Percentiles rank a stretch among this genome's conserved stretches.
phyloP scores from a whole-genome alignment of 768 basidiomycete species.

The Naematelia aurantialba region DNA sequence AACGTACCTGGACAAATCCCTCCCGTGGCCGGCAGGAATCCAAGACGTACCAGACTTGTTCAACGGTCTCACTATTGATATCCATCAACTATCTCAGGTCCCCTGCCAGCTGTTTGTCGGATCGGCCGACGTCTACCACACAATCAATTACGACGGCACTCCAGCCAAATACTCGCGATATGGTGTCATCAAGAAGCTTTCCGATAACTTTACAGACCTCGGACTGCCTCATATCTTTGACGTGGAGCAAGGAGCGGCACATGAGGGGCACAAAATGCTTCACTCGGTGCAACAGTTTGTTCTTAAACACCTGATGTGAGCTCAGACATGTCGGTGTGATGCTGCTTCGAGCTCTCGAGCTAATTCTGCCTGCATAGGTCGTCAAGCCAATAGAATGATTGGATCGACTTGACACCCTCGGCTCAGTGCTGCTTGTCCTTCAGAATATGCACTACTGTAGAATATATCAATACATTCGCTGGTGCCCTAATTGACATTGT shows the following conservation, averaged over 20 bases:
- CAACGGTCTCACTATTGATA: neutral
- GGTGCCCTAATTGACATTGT: too few relatives aligned
- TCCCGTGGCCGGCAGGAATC: constrained; percentile 7
- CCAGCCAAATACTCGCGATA: neutral
- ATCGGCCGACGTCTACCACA: constrained; percentile 1
- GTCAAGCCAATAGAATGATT: too few relatives aligned
- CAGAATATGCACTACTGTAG: too few relatives aligned
- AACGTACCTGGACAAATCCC: constrained; percentile 7
- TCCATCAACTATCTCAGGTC: neutral
- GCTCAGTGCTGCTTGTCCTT: too few relatives aligned
- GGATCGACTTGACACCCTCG: too few relatives aligned
- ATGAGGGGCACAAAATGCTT: constrained; percentile 1
- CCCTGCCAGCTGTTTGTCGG: constrained; percentile 8
- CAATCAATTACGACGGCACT: constrained; percentile 3
- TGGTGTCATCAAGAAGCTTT: constrained; percentile 9
- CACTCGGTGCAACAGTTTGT: constrained; percentile 2
- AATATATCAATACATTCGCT: too few relatives aligned
- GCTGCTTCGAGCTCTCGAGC: too few relatives aligned
- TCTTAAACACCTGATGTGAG: neutral
- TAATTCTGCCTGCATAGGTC: too few relatives aligned
- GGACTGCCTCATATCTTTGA: neutral
- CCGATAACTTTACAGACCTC: neutral
- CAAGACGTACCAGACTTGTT: neutral
- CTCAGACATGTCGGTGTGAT: too few relatives aligned
- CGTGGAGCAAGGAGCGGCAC: constrained; percentile 1